phyloP scores from a whole-genome alignment of 139 green algal genomes.

The Chlorella sp. region DNA sequence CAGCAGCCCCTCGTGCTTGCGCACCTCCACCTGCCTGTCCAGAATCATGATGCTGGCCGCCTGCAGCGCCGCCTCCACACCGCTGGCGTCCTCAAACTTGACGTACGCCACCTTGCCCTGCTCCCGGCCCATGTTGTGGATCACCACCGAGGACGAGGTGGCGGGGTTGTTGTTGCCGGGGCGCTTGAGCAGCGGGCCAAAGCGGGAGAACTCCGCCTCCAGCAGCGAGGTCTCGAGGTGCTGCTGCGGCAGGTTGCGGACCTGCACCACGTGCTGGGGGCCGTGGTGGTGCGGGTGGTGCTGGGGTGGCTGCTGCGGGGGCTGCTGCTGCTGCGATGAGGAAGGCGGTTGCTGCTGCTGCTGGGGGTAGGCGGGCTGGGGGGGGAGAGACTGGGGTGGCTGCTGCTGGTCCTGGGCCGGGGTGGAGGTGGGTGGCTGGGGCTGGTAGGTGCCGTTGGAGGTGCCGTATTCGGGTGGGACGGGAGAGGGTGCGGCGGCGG shows the following conservation, averaged over 20 bases:
- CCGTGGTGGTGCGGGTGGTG: background rate
- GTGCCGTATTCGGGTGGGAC: no score
- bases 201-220: slow-evolving; percentile 13
- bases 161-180: background rate
- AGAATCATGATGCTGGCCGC: background rate
- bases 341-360: background rate
- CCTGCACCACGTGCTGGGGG: background rate
- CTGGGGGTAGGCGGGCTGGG: background rate
- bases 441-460: no score
- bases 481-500: background rate
- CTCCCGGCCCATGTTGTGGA: slow-evolving; percentile 1
- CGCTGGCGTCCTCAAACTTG: background rate
- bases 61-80: slow-evolving; percentile 5
- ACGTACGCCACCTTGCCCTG: slow-evolving; percentile 8
- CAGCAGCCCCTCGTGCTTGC: background rate
- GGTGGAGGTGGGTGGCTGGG: background rate
- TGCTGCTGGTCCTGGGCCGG: background rate
- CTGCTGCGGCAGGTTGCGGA: slow-evolving; percentile 1
- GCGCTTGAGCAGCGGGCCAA: background rate
- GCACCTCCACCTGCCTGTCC: slow-evolving; percentile 4
- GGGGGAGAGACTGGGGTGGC: background rate
- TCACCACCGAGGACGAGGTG: background rate
- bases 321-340: background rate
- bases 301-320: background rate
- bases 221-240: slow-evolving; percentile 1